Evolutionary conservation across 164 flowering plant genomes (phyloP).

Genomic region (Aristolochia californica): DNA sequence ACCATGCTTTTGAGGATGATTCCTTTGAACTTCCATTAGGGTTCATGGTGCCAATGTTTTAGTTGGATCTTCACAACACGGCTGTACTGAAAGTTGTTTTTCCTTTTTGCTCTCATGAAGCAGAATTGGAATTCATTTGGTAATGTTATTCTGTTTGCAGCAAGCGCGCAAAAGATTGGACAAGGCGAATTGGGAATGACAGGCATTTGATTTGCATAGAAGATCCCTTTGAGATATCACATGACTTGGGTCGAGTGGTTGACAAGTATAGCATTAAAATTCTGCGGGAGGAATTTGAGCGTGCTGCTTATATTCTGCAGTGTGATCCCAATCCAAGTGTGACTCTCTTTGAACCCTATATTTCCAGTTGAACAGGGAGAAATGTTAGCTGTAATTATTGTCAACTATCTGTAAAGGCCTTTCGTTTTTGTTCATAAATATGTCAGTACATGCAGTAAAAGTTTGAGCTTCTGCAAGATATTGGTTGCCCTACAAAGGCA

Average conservation of each 20-base stretch:
- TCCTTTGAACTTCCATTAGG: too few species aligned
- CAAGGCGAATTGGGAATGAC: constrained; percentile 81
- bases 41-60: too few species aligned
- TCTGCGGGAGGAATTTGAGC: constrained; percentile 79
- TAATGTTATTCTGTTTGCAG: constrained; percentile 22
- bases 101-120: too few species aligned
- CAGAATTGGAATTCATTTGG: too few species aligned
- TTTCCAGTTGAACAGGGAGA: not conserved
- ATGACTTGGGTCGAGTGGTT: constrained; percentile 92
- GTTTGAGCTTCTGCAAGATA: too few species aligned
- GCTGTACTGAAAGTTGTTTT: too few species aligned
- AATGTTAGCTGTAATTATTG: constrained; percentile 1
- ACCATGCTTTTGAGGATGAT: too few species aligned
- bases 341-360: constrained; percentile 64
- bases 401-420: constrained; percentile 7
- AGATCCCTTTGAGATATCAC: constrained; percentile 79
- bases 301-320: constrained; percentile 81
- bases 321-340: constrained; percentile 62
- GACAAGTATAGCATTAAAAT: constrained; percentile 73
- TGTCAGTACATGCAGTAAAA: too few species aligned
- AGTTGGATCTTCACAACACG: too few species aligned
- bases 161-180: constrained; percentile 86
- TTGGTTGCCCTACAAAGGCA: too few species aligned
- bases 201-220: constrained; percentile 96
- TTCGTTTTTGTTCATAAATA: not conserved